Base-by-base conservation (phyloP, 1,284 basidiomycete species). In the Leccinum huronense region DNA sequence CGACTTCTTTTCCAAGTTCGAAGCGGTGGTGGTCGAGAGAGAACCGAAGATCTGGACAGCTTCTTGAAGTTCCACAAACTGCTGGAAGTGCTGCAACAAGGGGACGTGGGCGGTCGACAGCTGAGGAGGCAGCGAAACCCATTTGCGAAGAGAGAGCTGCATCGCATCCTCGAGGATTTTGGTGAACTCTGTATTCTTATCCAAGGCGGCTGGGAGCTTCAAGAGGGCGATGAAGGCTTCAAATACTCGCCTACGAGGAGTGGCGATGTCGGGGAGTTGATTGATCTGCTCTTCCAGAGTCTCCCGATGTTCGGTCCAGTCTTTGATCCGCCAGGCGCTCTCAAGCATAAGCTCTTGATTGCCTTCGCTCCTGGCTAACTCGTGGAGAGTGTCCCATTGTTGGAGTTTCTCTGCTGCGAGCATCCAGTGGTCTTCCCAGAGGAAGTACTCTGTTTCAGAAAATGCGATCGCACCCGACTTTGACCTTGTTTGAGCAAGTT, bases 341-440 rank as follows among this genome's bases (percentile, higher is more conserved):
- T 99, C 97, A 57, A 99, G 84, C 70, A 95, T 82, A 53, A 99
- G 80, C 73, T 99, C 97, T 64, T 95, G 87, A 75, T 99, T 97
- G 59, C 88, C 88, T 76, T 99, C 97, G 61, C 85, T 88, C 69
- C 90, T 90, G 2, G 95, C 95, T n/a, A 99, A 85, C 58, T 98
- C 96, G 65, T 93, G 88, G 16, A 99, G 83, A 45, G 93, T 87
- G 66, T 99, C 97, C 97, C 97, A 99, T 72, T 98, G 92, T 76
- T 99, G 97, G 31, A 99, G 81, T 79, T 99, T 99, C 78, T 97
- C 94, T 0, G 95, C 92, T 4, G 96, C 88, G 16, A 97, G 81
- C 66, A 99, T 93, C 97, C 98, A 99, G 77, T 99, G 97, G 75
- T 99, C 98, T 76, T 99, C 97, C 97, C 97, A 99, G 19, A 99